Evolutionary conservation across 1,284 basidiomycete species (phyloP), one percentile per base, ranked within the genome.

Genomic region (Entoloma clypeatum): DNA sequence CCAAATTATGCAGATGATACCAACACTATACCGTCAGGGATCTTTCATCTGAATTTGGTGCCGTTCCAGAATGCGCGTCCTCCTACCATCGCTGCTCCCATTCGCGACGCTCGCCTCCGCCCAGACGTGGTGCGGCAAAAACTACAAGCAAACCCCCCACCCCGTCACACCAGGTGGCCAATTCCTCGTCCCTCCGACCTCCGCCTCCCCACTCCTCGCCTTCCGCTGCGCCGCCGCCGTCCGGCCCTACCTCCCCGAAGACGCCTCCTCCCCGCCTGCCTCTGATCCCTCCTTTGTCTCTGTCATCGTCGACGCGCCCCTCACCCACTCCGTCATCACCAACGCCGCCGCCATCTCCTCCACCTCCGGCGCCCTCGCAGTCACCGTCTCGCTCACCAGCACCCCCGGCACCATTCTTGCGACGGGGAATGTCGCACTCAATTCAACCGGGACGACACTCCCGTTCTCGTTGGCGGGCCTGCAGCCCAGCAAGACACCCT

Each of bases 201-300:
- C 77, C 1, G 45, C 58, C 0, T 59, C 57, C 1, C 74, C 81
- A n/a, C 69, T 85, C 3, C 65, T 87, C 8, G 76, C 81, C 0
- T 68, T 88, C 41, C 74, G 80, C 39, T 88, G 85, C 54, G 70
- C 73, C 2, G 83, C 81, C 11, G 76, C 71, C 2, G 74, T 85
- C 40, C 71, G 76, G 24, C 86, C 86, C 1, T 88, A 83, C 58
- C 71, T 87, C 3, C 55, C 60, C 8, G 61, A 59, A 39, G 65
- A 67, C 38, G 68, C 73, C 3, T 68, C 70, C 36, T 78, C 82
- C 44, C n/a, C n/a, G n/a, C n/a, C n/a, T n/a, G n/a, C n/a, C n/a
- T 60, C 60, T 3, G 51, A 54, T 26, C 43, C 58, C 10, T 55
- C 63, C 0, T 59, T 62, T 10, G 58, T 68, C 0, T 57, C 61